Percentiles rank a stretch among this genome's conserved stretches.
Conservation (phyloP, 1,284 basidiomycete species). For the Ceratobasidium sp. region DNA sequence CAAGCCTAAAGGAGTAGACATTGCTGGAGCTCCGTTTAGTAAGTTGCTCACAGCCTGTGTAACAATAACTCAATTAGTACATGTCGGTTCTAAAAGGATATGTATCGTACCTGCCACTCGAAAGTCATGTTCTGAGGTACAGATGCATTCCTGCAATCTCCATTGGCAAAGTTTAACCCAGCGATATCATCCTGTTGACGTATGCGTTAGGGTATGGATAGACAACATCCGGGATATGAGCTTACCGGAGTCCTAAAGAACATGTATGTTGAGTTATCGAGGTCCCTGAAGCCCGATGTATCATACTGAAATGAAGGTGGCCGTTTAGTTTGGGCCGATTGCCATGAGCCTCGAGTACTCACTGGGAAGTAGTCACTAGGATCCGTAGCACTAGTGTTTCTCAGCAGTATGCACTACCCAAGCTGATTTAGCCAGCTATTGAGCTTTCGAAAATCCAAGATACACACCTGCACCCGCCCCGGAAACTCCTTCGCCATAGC, state of each 20-base stretch:
- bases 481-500: conserved; percentile 43
- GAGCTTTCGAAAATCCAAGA: not conserved
- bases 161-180: conserved; percentile 44
- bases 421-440: not conserved
- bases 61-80: not conserved
- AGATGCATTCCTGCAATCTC: conserved; percentile 46
- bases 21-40: conserved; percentile 2
- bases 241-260: conserved; percentile 47
- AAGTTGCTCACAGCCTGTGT: conserved; percentile 8
- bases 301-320: conserved; percentile 33
- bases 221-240: not conserved
- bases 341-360: not conserved
- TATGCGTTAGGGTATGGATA: not conserved
- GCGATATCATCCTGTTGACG: conserved; percentile 44
- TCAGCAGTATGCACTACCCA: conserved; percentile 44
- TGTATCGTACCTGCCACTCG: conserved; percentile 39
- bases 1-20: not conserved
- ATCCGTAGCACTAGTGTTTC: conserved; percentile 47
- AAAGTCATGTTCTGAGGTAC: conserved; percentile 47
- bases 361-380: conserved; percentile 43
- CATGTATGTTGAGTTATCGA: conserved; percentile 44
- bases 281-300: conserved; percentile 44
- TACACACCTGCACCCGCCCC: conserved; percentile 39
- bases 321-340: not conserved
- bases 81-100: not conserved